Base-by-base conservation (phyloP, 2,329 filamentous ascomycete species). In the Apiospora arundinis region DNA sequence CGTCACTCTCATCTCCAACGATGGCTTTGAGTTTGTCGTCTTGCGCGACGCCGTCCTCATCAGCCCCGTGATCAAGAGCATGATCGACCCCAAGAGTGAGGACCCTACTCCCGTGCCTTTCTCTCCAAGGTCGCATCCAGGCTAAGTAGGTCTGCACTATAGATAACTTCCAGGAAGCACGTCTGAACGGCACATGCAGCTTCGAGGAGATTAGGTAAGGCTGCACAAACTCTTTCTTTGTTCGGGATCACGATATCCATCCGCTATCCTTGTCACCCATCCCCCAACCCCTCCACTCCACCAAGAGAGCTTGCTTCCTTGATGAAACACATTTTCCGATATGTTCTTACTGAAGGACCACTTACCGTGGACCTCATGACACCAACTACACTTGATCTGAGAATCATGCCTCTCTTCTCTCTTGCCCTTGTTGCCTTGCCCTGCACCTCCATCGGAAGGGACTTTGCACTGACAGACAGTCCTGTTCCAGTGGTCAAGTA, bases 1-100 rank as follows among this genome's bases (percentile, higher is more conserved):
- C 81, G 88, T 95, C 74, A 95, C 93, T 6, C 89, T 95, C 69
- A 87, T 95, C 56, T 94, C 92, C 0, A 88, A 86, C 75, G 93
- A 95, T 81, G 92, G 89, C 76, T 94, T 90, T 80, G 92, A 94
- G 83, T 95, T 93, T 79, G 89, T 93, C 74, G 87, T 95, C 69
- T 85, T 92, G 70, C 90, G 92, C 70, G 91, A 93, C 68, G 91
- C 92, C 2, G 90, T 92, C 72, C 85, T 89, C 77, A 85, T 93
- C 77, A 93, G 92, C 75, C 90, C 90, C 45, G 88, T 91, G 72
- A 92, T 95, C 83, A 92, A 90, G 82, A 88, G 90, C 80, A 94
- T 94, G 89, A 84, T 95, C 72, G 91, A 94, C 77, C 89, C 91
- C 21, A 86, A 87, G 76, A 92, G 91, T 92, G 81, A 76, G 84